A percentile compares a stretch with the other conserved stretches of the same genome.
phyloP scores from a whole-genome alignment of 1,284 basidiomycete genomes.

The Ganoderma sp. region DNA sequence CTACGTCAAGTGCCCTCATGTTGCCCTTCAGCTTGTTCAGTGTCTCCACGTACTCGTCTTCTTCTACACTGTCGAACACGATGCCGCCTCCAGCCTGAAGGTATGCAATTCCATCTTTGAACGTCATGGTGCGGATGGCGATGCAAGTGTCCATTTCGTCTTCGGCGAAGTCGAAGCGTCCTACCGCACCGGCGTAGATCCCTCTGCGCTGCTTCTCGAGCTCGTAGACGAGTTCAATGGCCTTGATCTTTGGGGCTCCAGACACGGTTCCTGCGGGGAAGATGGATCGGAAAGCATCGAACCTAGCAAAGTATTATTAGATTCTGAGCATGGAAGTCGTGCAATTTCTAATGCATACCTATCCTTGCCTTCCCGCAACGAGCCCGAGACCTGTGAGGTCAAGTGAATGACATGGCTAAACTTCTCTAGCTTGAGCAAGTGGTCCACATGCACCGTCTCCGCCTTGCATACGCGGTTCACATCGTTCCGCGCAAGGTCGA shows the following conservation, averaged over 20 bases:
- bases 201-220: conserved; percentile 92
- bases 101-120: conserved; percentile 93
- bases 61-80: conserved; percentile 96
- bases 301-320: conserved; percentile 55
- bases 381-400: conserved; percentile 94
- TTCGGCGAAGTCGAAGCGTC: conserved; percentile 94
- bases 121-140: conserved; percentile 97
- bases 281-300: conserved; percentile 98
- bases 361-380: conserved; percentile 81
- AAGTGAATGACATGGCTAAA: conserved; percentile 99
- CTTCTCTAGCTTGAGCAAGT: conserved; percentile 93
- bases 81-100: conserved; percentile 98
- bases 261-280: conserved; percentile 99
- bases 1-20: conserved; percentile 82
- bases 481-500: conserved; percentile 98
- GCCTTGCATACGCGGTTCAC: conserved; percentile 98
- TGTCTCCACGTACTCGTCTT: conserved; percentile 96
- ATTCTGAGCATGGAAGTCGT: not conserved
- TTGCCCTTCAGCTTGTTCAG: conserved; percentile 95
- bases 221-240: conserved; percentile 90
- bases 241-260: conserved; percentile 98
- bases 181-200: conserved; percentile 97
- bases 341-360: conserved; percentile 53
- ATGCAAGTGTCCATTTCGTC: conserved; percentile 99
- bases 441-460: conserved; percentile 94